Conservation (phyloP, 2,329 filamentous ascomycete species). For the Conoideocrella luteorostrata region DNA sequence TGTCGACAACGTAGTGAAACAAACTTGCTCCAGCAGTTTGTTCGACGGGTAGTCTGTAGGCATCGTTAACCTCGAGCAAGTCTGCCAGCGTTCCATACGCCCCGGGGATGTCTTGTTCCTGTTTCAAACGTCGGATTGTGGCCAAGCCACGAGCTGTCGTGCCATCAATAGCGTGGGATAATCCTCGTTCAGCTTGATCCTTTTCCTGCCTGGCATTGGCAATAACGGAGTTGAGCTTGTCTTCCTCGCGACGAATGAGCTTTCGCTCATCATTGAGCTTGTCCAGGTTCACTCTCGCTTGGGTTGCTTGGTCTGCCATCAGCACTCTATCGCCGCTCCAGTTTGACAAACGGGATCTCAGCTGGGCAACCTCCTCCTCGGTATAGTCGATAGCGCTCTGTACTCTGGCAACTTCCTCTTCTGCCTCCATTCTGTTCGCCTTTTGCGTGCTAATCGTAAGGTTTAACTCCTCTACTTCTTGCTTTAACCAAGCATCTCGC, state of each 20-base stretch:
- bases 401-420: conserved; percentile 72
- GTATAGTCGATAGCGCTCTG: conserved; percentile 64
- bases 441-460: conserved; percentile 72
- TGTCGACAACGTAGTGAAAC: conserved; percentile 95
- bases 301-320: conserved; percentile 66
- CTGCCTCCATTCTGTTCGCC: conserved; percentile 74
- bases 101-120: conserved; percentile 71
- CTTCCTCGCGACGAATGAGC: conserved; percentile 80
- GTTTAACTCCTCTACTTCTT: conserved; percentile 75
- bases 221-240: conserved; percentile 74
- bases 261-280: conserved; percentile 81
- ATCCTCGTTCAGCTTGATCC: conserved; percentile 66
- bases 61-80: conserved; percentile 78
- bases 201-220: conserved; percentile 70
- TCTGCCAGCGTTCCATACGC: conserved; percentile 92
- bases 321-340: conserved; percentile 68
- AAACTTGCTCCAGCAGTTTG: conserved; percentile 87
- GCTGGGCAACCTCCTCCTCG: conserved; percentile 63
- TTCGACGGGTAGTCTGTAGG: conserved; percentile 83
- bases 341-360: conserved; percentile 70
- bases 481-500: conserved; percentile 74
- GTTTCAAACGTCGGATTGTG: conserved; percentile 77
- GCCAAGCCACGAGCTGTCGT: conserved; percentile 81
- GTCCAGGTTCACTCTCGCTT: conserved; percentile 72
- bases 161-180: conserved; percentile 83